phyloP scores from a whole-genome alignment of 192 early-diverging fungal species.

The Rhizophagus prolifer region DNA sequence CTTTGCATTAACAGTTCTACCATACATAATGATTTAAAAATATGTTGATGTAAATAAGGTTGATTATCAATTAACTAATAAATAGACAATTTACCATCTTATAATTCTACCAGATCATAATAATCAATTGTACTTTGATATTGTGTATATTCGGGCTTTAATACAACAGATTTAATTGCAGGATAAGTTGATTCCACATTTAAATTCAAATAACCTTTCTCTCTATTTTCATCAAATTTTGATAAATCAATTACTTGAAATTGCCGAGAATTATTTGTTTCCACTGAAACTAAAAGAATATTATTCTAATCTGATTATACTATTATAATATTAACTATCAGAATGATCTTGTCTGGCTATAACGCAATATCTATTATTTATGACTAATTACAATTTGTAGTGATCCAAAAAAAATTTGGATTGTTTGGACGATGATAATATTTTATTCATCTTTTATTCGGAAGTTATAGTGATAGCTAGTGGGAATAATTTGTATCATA shows the following conservation, averaged over 20 bases:
- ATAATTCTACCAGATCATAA: not conserved
- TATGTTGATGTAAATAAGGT: conserved; percentile 10
- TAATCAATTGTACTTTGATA: not conserved
- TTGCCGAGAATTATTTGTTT: not conserved
- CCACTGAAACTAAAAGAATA: not conserved
- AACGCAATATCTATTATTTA: no score
- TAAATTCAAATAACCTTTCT: not conserved
- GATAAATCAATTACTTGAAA: not conserved
- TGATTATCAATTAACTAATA: not conserved
- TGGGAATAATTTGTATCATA: no score
- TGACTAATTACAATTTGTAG: no score
- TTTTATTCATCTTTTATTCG: no score
- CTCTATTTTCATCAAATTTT: not conserved
- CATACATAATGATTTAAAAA: not conserved
- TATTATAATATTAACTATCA: no score
- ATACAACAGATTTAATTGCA: not conserved
- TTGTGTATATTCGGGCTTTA: no score
- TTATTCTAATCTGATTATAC: no score
- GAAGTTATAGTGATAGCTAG: no score
- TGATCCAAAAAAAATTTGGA: no score
- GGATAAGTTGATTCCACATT: not conserved
- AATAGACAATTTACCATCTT: conserved; percentile 9
- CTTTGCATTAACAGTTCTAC: not conserved
- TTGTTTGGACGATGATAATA: no score
- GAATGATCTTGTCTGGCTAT: no score